Conservation (phyloP, 2,329 filamentous ascomycete species). For the Talaromyces sp. region DNA sequence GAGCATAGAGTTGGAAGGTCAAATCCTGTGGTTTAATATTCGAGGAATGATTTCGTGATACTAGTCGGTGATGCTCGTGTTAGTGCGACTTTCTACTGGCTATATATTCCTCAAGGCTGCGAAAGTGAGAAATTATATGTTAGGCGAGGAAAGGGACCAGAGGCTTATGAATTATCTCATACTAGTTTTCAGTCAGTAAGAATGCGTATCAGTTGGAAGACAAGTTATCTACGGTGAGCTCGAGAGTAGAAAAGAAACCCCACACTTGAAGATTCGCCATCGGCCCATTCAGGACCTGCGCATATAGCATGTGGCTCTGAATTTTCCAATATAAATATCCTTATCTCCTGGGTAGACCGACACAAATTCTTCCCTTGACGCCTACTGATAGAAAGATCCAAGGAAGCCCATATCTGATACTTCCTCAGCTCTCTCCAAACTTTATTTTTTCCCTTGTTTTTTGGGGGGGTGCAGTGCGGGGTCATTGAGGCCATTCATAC, state of each 20-base stretch:
- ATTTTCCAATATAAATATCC: background rate
- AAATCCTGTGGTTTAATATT: background rate
- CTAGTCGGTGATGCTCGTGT: background rate
- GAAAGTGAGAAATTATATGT: background rate
- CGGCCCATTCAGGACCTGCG: slow-evolving; percentile 7
- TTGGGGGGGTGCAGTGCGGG: background rate
- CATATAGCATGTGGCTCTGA: slow-evolving; percentile 7
- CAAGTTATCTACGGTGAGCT: background rate
- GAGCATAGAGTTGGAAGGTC: background rate
- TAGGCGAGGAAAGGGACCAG: too few species aligned
- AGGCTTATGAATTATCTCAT: background rate
- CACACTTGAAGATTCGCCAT: slow-evolving; percentile 3
- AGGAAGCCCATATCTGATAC: too few species aligned
- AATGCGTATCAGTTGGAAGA: background rate
- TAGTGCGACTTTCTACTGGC: background rate
- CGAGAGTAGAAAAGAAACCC: background rate
- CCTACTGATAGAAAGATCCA: background rate
- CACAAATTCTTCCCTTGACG: background rate
- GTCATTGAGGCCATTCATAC: background rate
- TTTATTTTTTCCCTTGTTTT: background rate
- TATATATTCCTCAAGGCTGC: background rate
- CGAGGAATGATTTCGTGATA: background rate
- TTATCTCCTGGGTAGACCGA: background rate
- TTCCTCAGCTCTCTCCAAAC: background rate
- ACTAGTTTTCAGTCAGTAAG: background rate